Conservation (phyloP, 108 stramenopile species). For the Nitzschia sp. region DNA sequence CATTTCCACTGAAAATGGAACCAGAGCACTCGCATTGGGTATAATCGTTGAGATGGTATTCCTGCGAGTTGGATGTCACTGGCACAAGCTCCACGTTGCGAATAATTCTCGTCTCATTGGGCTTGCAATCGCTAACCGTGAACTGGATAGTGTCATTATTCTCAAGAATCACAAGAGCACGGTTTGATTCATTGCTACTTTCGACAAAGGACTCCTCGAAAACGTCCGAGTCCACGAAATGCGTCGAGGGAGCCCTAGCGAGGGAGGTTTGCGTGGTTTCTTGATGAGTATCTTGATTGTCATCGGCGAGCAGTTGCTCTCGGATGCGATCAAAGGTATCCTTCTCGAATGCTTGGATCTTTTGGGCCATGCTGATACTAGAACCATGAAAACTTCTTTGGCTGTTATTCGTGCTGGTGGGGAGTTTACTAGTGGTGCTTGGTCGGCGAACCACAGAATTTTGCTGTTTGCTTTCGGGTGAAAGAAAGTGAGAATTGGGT, state of each 20-base stretch:
- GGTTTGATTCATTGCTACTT: neutral
- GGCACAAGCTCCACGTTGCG: conserved; percentile 10
- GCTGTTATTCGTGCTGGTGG: neutral
- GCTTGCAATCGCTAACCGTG: conserved; percentile 15
- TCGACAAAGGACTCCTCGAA: conserved; percentile 7
- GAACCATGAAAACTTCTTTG: neutral
- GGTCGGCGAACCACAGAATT: neutral
- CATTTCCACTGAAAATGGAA: conserved; percentile 67
- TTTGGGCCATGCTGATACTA: neutral
- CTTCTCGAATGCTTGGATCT: neutral
- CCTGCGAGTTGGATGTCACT: neutral
- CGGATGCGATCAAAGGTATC: neutral
- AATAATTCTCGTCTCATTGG: conserved; percentile 3
- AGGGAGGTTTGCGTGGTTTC: neutral
- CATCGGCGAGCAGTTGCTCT: neutral
- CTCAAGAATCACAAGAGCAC: conserved; percentile 35
- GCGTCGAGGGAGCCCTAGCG: neutral
- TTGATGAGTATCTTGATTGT: neutral
- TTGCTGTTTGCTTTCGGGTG: neutral
- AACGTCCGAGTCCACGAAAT: conserved; percentile 9
- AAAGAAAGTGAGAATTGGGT: neutral
- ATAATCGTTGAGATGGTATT: neutral
- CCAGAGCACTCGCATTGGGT: conserved; percentile 48
- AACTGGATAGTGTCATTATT: conserved; percentile 22
- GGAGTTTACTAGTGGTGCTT: neutral